Base-by-base conservation (phyloP, 495 filamentous ascomycete genomes). In the Talaromyces proteolyticus region DNA sequence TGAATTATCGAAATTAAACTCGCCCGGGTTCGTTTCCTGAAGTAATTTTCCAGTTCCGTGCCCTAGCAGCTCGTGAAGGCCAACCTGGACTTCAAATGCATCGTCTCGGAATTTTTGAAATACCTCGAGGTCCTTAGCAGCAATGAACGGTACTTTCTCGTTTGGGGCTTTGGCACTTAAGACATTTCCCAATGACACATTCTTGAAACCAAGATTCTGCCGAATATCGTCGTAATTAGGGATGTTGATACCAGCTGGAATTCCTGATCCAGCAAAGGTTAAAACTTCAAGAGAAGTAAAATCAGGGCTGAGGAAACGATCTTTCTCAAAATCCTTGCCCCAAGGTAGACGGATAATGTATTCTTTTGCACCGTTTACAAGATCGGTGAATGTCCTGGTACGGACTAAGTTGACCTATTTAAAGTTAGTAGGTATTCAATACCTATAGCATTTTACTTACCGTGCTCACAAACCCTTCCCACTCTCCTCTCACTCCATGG, bases 151-250 rank as follows among this genome's bases (percentile, higher is more conserved):
- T 37, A 94, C 86, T 45, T 82, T 80, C 67, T 98, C 92, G 57
- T 93, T 81, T 0, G 91, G 89, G 1, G 87, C 83, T 72, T 93
- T 95, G 12, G 93, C 92, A 55, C 81, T 85, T 23, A 97, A 73
- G 7, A 97, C 87, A 57, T 98, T 97, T 24, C 91, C 92, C 24
- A 92, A 73, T 11, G 83, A 89, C 18, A 98, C 93, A 52, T 98
- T 98, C 73, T 98, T 98, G 80, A 98, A 98, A n/a, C 93, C 93
- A 38, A 91, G 75, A 14, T 82, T 86, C 59, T 96, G 92, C 42
- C 93, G 79, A 52, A 96, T 93, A 54, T 95, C 89, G 57, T 98
- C 91, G 59, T 94, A 96, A 60, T 97, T 96, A 4, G 91, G 91
- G 38, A 83, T 78, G 51, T 88, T 85, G 61, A 87, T 77, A 19